Conservation (phyloP, 1,284 basidiomycete species). For the Crocinoboletus sp. region DNA sequence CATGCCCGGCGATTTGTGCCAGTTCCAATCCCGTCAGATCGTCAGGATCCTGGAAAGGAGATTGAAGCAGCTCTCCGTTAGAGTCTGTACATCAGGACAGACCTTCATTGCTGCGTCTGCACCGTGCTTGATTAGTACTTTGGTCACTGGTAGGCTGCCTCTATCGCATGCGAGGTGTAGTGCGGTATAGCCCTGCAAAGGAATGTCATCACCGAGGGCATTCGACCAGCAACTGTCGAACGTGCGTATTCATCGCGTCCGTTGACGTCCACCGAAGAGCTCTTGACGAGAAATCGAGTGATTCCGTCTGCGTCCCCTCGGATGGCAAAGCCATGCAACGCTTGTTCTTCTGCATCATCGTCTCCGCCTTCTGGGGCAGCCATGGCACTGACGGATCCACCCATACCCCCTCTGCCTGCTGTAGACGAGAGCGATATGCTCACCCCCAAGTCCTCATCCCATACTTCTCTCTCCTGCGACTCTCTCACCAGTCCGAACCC, state of each 20-base stretch:
- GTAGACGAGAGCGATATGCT: constrained; percentile 24
- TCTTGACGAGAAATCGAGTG: constrained; percentile 39
- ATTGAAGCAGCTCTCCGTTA: constrained; percentile 2
- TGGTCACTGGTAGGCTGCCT: constrained; percentile 57
- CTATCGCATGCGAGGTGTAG: constrained; percentile 84
- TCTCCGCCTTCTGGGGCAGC: constrained; percentile 34
- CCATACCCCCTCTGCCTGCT: constrained; percentile 48
- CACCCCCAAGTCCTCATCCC: constrained; percentile 38
- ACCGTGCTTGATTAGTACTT: constrained; percentile 58
- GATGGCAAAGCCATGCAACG: constrained; percentile 64
- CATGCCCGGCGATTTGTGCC: constrained; percentile 62
- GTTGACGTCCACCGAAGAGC: constrained; percentile 41
- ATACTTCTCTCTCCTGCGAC: constrained; percentile 28
- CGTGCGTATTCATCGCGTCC: constrained; percentile 62
- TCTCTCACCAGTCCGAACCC: constrained; percentile 20
- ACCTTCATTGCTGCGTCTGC: constrained; percentile 66
- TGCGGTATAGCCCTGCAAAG: constrained; percentile 73
- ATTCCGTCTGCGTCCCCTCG: constrained; percentile 50
- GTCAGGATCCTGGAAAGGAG: constrained; percentile 59
- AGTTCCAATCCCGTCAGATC: constrained; percentile 62
- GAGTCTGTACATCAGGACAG: constrained; percentile 3
- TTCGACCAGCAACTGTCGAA: background rate
- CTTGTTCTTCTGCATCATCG: constrained; percentile 31
- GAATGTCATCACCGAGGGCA: constrained; percentile 2
- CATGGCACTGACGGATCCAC: constrained; percentile 61